phyloP scores from a whole-genome alignment of 2,329 filamentous ascomycete genomes.

The Ambrosiella beaveri region DNA sequence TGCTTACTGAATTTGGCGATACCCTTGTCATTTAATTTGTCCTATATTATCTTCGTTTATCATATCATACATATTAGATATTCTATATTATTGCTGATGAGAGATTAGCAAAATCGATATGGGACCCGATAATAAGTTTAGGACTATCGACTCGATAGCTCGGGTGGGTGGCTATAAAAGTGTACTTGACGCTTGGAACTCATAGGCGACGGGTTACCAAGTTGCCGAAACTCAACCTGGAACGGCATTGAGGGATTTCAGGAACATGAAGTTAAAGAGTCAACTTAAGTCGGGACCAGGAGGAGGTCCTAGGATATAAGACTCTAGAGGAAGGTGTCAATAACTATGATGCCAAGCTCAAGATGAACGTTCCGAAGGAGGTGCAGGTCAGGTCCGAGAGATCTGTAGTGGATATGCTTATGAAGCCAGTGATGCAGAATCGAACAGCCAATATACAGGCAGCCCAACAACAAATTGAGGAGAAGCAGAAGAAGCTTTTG shows the following conservation, averaged over 20 bases:
- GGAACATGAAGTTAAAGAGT: conserved; percentile 48
- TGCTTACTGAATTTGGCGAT: no score
- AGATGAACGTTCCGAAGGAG: conserved; percentile 27
- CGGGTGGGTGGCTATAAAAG: conserved; percentile 25
- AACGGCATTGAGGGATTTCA: conserved; percentile 52
- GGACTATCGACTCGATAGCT: conserved; percentile 13
- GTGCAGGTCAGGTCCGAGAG: conserved; percentile 22
- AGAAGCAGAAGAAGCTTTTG: neutral
- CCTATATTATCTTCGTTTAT: no score
- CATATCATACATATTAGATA: no score
- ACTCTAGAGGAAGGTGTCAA: conserved; percentile 46
- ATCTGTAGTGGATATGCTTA: conserved; percentile 38
- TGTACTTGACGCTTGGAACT: conserved; percentile 54
- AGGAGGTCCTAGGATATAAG: conserved; percentile 42
- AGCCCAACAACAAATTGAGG: conserved; percentile 10
- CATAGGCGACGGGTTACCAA: conserved; percentile 62
- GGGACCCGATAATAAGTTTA: conserved; percentile 1
- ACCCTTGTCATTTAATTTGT: no score
- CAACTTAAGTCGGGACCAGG: conserved; percentile 47
- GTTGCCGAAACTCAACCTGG: conserved; percentile 49
- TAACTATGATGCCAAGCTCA: conserved; percentile 31
- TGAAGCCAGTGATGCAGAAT: neutral
- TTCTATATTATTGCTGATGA: no score
- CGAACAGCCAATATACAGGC: conserved; percentile 24
- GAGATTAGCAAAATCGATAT: neutral